Conservation (phyloP, 2,329 filamentous ascomycete genomes). For the Diaporthe sp. region DNA sequence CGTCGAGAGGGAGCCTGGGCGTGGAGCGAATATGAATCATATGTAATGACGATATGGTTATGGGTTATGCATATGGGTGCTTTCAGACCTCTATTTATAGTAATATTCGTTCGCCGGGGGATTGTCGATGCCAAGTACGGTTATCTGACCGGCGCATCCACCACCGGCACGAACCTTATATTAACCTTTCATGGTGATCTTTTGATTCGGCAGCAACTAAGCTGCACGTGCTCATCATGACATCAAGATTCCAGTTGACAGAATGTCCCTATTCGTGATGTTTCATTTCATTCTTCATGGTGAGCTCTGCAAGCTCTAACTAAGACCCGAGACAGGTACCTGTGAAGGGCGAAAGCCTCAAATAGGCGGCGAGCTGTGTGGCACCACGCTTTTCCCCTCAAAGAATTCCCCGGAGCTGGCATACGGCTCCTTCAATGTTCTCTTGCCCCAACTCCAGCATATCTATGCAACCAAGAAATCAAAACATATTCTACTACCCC, state of each 20-base stretch:
- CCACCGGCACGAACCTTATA: conserved; percentile 34
- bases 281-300: conserved; percentile 28
- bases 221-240: not conserved
- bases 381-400: not conserved
- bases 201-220: not conserved
- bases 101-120: conserved; percentile 34
- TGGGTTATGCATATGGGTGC: conserved; percentile 31
- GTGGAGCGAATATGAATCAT: conserved; percentile 33
- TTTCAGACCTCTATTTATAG: conserved; percentile 21
- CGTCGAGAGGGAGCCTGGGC: conserved; percentile 27
- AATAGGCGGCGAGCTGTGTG: not conserved
- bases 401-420: not conserved
- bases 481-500: not conserved
- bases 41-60: conserved; percentile 31
- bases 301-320: not conserved
- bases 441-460: conserved; percentile 28
- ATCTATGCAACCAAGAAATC: conserved; percentile 23
- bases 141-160: conserved; percentile 7
- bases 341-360: not conserved
- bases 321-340: not conserved
- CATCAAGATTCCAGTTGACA: not conserved
- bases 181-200: conserved; percentile 8
- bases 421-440: not conserved
- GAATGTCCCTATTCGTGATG: not conserved
- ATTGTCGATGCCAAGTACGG: conserved; percentile 26